These are phyloP conservation scores for Neurospora sp. DNA, from an alignment of 495 filamentous ascomycete genomes.

Conservation along the genomic window DNA sequence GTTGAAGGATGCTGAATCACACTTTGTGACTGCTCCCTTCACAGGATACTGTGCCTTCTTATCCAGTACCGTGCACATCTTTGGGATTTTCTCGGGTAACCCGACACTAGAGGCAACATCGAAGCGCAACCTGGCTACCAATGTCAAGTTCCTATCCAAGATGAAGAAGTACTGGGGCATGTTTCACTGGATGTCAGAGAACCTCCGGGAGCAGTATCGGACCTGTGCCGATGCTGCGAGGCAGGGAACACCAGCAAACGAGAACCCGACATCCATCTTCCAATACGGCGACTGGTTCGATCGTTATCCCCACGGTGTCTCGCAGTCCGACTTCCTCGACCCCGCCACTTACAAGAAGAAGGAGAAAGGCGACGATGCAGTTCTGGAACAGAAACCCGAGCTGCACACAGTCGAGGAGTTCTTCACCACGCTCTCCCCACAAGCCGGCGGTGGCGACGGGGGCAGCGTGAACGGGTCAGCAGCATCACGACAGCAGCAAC, in stretches of 20 bases:
- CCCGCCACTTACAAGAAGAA: constrained; percentile 56
- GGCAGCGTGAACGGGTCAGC: constrained; percentile 20
- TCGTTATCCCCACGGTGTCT: constrained; percentile 87
- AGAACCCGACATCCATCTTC: constrained; percentile 59
- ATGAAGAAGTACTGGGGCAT: constrained; percentile 98
- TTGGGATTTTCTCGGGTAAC: constrained; percentile 78
- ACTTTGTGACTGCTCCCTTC: constrained; percentile 82
- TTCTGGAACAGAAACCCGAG: constrained; percentile 75
- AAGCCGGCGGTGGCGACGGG: constrained; percentile 26
- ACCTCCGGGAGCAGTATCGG: constrained; percentile 81
- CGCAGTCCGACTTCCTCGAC: constrained; percentile 72
- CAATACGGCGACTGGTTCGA: constrained; percentile 99
- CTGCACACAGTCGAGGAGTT: constrained; percentile 92
- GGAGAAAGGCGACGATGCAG: constrained; percentile 68
- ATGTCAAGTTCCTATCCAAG: constrained; percentile 80
- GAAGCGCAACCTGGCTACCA: constrained; percentile 79
- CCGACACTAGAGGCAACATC: constrained; percentile 61
- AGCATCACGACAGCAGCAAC: constrained; percentile 17
- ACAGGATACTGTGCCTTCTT: constrained; percentile 90
- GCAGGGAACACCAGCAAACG: constrained; percentile 39
- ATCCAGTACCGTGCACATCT: constrained; percentile 85
- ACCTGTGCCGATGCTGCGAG: constrained; percentile 70
- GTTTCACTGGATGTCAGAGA: constrained; percentile 93
- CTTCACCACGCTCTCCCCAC: constrained; percentile 72
- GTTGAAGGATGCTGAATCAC: constrained; percentile 66